phyloP scores from a whole-genome alignment of 2,329 filamentous ascomycete genomes.

The Cladosporium sp. region DNA sequence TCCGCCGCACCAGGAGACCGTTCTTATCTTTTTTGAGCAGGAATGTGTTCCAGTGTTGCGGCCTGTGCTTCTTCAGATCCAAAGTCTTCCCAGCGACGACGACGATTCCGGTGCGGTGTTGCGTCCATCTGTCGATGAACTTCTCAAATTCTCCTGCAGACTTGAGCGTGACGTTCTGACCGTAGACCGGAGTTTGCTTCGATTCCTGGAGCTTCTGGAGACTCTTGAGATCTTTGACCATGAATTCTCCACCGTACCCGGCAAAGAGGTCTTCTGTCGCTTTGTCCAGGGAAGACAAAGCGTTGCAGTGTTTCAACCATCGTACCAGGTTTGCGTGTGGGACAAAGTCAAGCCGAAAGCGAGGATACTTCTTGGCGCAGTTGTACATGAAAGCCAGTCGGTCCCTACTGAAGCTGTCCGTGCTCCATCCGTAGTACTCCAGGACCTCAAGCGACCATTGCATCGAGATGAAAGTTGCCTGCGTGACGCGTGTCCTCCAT shows the following conservation, averaged over 20 bases:
- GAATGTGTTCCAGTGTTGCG: not conserved
- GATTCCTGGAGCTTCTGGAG: not conserved
- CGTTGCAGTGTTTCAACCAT: not conserved
- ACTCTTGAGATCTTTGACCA: not conserved
- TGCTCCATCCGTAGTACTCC: not conserved
- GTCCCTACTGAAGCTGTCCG: not conserved
- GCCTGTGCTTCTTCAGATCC: not conserved
- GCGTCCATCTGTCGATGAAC: not conserved
- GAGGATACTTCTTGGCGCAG: not conserved
- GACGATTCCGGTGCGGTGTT: not conserved
- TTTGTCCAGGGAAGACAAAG: not conserved
- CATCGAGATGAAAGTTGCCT: not conserved
- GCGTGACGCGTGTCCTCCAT: not conserved
- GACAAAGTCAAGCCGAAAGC: not conserved
- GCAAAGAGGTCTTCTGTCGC: not conserved
- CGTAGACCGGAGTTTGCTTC: not conserved
- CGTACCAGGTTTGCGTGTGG: not conserved
- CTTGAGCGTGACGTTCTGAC: not conserved
- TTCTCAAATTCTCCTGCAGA: not conserved
- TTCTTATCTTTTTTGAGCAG: not conserved
- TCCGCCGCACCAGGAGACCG: not conserved
- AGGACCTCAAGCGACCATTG: not conserved
- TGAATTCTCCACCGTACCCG: not conserved
- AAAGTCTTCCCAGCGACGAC: not conserved
- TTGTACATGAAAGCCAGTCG: not conserved